Evolutionary conservation across 2,329 filamentous ascomycete genomes (phyloP).

Genomic region (Cercospora sp.): DNA sequence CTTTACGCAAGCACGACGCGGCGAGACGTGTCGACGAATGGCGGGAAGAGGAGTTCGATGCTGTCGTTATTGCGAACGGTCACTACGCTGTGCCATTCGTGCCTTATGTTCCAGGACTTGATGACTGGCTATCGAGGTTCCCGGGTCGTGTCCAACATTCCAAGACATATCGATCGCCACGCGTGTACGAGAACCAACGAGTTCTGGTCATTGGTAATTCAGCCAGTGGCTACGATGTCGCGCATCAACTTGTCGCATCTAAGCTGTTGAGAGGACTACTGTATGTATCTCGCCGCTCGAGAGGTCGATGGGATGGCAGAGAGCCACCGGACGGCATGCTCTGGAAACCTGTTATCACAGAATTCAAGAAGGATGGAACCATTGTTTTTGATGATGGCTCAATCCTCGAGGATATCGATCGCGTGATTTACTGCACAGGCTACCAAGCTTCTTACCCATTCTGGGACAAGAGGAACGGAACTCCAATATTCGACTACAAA

Average conservation of each 20-base stretch:
- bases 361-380: slow-evolving; percentile 39
- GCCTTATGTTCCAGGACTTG: slow-evolving; percentile 51
- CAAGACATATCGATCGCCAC: slow-evolving; percentile 39
- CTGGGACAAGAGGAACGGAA: slow-evolving; percentile 53
- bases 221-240: slow-evolving; percentile 38
- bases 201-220: slow-evolving; percentile 38
- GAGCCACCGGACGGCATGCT: slow-evolving; percentile 49
- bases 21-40: slow-evolving; percentile 50
- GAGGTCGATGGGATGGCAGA: slow-evolving; percentile 54
- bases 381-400: slow-evolving; percentile 36
- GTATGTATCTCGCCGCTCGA: slow-evolving; percentile 54
- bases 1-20: slow-evolving; percentile 50
- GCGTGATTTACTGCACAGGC: slow-evolving; percentile 38
- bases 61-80: slow-evolving; percentile 38
- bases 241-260: slow-evolving; percentile 27
- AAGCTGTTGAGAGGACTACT: slow-evolving; percentile 43
- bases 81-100: slow-evolving; percentile 41
- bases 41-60: slow-evolving; percentile 56
- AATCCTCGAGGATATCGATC: slow-evolving; percentile 31
- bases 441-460: slow-evolving; percentile 48
- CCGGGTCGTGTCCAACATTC: slow-evolving; percentile 48
- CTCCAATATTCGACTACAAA: slow-evolving; percentile 53
- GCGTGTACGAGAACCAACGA: slow-evolving; percentile 24
- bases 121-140: slow-evolving; percentile 58
- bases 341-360: slow-evolving; percentile 56